Base-by-base conservation (phyloP, 331 rosid genomes). In the Stylosanthes scabra region DNA sequence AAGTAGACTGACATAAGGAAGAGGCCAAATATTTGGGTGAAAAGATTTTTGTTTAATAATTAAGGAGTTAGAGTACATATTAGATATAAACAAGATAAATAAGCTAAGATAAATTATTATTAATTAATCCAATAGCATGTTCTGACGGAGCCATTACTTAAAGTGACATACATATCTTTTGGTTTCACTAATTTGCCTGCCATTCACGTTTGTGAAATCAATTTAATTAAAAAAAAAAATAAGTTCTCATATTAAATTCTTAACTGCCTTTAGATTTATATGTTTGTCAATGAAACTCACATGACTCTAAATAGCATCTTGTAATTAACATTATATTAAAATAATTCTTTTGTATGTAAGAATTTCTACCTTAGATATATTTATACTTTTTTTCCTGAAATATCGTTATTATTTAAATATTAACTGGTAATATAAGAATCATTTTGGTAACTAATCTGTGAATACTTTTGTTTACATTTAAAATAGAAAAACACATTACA, bases 11-110 rank as follows among this genome's bases (percentile, higher is more conserved):
- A 63, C 55, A 56, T n/a, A 25, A 55, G 51, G 61, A 63, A 42
- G 31, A 55, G 55, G 54, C 54, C 62, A 70, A 78, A 63, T 56
- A 70, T 63, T 54, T 68, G 41, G 42, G 27, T 16, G 14, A 71
- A 45, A 56, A 27, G 12, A 40, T 5, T 46, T 14, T 31, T 31
- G n/a, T 72, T 59, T 10, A 54, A 59, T 71, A 56, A 20, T 28
- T 28, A 59, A 59, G 76, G 39, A 31, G 27, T 8, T 37, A 61
- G 34, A 49, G 12, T n/a, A n/a, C 28, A 70, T 11, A 70, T 11
- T 49, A 49, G 0, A 11, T 50, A 11, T 50, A 72, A 41, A 72
- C 16, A 41, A 39, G 16, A 73, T 15, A 50, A 8, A 34, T 34
- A 34, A 34, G 25, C 25, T 20, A 0, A 20, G 0, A 34, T 34